phyloP scores from a whole-genome alignment of 2,329 filamentous ascomycete genomes.

The Mycosphaerella arachidis region DNA sequence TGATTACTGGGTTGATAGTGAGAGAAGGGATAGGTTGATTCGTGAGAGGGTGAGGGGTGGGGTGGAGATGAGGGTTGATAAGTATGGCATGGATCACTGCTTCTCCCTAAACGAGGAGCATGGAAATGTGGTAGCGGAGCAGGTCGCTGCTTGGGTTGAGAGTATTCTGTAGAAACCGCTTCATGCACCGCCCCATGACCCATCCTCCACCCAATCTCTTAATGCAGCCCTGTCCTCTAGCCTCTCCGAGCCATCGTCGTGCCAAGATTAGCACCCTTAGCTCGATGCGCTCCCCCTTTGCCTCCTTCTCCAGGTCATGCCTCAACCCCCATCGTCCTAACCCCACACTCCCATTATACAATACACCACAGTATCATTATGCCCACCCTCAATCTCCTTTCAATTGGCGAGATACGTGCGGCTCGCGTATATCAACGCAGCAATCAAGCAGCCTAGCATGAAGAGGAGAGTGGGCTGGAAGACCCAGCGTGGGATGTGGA shows the following conservation, averaged over 20 bases:
- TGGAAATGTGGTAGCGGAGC: constrained; percentile 2
- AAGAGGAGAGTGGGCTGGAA: not conserved
- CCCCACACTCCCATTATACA: no score
- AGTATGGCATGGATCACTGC: constrained; percentile 53
- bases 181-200: no score
- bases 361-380: not conserved
- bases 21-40: constrained; percentile 54
- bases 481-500: not conserved
- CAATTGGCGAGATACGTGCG: not conserved
- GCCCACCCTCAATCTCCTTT: not conserved
- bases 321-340: not conserved
- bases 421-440: not conserved
- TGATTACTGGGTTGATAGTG: constrained; percentile 60
- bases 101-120: constrained; percentile 52
- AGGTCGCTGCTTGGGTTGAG: constrained; percentile 3
- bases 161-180: not conserved
- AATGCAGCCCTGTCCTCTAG: not conserved
- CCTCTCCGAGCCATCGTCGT: no score
- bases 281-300: not conserved
- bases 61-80: constrained; percentile 53
- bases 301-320: not conserved
- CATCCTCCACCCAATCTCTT: no score
- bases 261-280: no score
- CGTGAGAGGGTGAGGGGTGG: constrained; percentile 33
- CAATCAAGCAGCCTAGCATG: not conserved